A percentile compares a stretch with the other conserved stretches of the same genome.
Evolutionary conservation across 2,329 filamentous ascomycete species (phyloP).

Genomic region (Phaeosphaeria sp.): DNA sequence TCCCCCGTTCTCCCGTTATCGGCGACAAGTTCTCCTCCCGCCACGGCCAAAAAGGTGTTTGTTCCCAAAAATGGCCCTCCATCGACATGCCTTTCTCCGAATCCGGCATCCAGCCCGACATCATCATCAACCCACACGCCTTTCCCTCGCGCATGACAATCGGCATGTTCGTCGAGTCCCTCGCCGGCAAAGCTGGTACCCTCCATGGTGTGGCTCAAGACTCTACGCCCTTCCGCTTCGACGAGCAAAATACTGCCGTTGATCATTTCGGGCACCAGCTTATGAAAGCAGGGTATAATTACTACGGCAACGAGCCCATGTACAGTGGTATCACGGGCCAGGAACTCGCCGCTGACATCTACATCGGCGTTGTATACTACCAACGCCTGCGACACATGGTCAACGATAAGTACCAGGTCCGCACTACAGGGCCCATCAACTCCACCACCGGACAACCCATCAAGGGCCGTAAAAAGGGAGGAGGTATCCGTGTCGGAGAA

Average conservation of each 20-base stretch:
- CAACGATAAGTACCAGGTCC: slow-evolving; percentile 98
- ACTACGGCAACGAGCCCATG: slow-evolving; percentile 98
- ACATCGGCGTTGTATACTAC: slow-evolving; percentile 97
- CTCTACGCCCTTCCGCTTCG: slow-evolving; percentile 92
- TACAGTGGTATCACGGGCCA: slow-evolving; percentile 97
- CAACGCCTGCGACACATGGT: slow-evolving; percentile 99
- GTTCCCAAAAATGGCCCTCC: slow-evolving; percentile 92
- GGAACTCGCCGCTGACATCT: slow-evolving; percentile 93
- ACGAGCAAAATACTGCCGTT: slow-evolving; percentile 87
- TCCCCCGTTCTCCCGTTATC: slow-evolving; percentile 89
- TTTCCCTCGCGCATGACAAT: slow-evolving; percentile 99
- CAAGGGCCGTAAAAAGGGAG: slow-evolving; percentile 94
- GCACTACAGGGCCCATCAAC: slow-evolving; percentile 92
- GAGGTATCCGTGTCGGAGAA: slow-evolving; percentile 98
- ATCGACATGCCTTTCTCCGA: slow-evolving; percentile 97
- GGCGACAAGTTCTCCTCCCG: slow-evolving; percentile 99
- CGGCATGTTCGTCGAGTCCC: slow-evolving; percentile 97
- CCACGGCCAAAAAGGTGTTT: slow-evolving; percentile 97
- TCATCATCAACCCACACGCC: slow-evolving; percentile 99
- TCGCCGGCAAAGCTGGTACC: slow-evolving; percentile 92
- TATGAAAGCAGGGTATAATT: slow-evolving; percentile 94
- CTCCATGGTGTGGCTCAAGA: slow-evolving; percentile 96
- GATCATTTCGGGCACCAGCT: slow-evolving; percentile 98
- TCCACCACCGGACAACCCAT: slow-evolving; percentile 93
- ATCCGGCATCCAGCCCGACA: slow-evolving; percentile 92